Conservation (phyloP, 768 basidiomycete species). For the Tulasnella sp. region DNA sequence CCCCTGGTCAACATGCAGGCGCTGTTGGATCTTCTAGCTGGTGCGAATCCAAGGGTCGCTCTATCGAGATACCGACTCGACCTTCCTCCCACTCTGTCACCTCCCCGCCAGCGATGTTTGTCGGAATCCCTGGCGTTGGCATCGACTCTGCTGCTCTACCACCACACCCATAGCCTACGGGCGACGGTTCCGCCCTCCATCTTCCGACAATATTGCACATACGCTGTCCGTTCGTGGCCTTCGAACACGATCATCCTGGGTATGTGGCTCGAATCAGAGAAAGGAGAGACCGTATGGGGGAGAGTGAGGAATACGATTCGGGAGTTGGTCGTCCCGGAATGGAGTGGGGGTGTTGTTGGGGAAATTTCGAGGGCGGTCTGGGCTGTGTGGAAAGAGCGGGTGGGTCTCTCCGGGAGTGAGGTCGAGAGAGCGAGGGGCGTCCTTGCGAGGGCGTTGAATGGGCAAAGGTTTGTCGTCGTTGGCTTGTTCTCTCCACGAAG, state of each 20-base stretch:
- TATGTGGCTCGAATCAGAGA: slow-evolving; percentile 16
- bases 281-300: slow-evolving; percentile 15
- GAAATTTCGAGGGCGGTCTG: slow-evolving; percentile 6
- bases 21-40: slow-evolving; percentile 1
- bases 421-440: slow-evolving; percentile 2
- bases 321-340: background rate
- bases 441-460: background rate
- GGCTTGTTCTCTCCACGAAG: background rate
- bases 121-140: background rate
- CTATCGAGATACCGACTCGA: background rate
- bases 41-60: background rate
- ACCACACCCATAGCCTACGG: slow-evolving; percentile 11
- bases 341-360: slow-evolving; percentile 5
- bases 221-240: background rate
- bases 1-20: background rate
- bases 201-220: slow-evolving; percentile 6
- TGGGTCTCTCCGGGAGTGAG: slow-evolving; percentile 11
- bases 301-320: background rate
- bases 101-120: background rate
- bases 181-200: slow-evolving; percentile 3
- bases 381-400: slow-evolving; percentile 14
- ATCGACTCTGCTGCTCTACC: background rate
- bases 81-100: background rate
- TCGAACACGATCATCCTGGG: slow-evolving; percentile 13
- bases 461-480: slow-evolving; percentile 1